Evolutionary conservation across 805 yeast genomes (phyloP).

Genomic region (Vanderwaltozyma polyspora): DNA sequence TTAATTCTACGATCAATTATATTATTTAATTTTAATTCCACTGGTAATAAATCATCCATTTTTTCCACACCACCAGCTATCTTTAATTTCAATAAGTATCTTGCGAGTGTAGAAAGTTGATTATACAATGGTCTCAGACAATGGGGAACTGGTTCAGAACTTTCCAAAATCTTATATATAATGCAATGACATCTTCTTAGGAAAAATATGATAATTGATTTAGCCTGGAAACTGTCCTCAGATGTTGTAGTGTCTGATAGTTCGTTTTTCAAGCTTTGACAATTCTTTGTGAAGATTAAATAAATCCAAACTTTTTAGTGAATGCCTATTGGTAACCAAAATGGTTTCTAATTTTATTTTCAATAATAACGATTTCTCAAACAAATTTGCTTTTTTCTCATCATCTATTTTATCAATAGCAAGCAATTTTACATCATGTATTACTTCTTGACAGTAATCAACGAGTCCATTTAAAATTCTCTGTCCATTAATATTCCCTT

Average conservation of each 20-base stretch:
- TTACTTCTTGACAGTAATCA: slow-evolving; percentile 66
- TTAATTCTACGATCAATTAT: slow-evolving; percentile 60
- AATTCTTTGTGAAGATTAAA: slow-evolving; percentile 65
- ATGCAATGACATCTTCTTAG: slow-evolving; percentile 77
- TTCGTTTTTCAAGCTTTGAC: slow-evolving; percentile 57
- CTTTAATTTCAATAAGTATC: slow-evolving; percentile 75
- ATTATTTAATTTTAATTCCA: slow-evolving; percentile 63
- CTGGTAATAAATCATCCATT: slow-evolving; percentile 79
- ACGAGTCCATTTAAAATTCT: slow-evolving; percentile 54
- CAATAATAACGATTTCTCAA: slow-evolving; percentile 47
- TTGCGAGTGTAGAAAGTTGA: slow-evolving; percentile 73
- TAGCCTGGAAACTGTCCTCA: slow-evolving; percentile 36
- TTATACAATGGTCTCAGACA: slow-evolving; percentile 81
- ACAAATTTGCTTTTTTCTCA: too few species aligned
- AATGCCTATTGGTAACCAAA: slow-evolving; percentile 87
- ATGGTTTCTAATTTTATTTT: slow-evolving; percentile 68
- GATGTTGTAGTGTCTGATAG: not conserved
- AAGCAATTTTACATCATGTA: slow-evolving; percentile 48
- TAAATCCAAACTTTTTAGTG: slow-evolving; percentile 84
- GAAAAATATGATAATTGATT: slow-evolving; percentile 50
- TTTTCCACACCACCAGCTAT: slow-evolving; percentile 78
- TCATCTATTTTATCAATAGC: slow-evolving; percentile 38
- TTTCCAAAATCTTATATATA: slow-evolving; percentile 70
- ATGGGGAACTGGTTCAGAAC: slow-evolving; percentile 84
- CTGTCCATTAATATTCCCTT: slow-evolving; percentile 28